Percentiles rank a stretch among this genome's conserved stretches.
Evolutionary conservation across 441 rosid species (phyloP).

Genomic region (Raphanus hybrid): DNA sequence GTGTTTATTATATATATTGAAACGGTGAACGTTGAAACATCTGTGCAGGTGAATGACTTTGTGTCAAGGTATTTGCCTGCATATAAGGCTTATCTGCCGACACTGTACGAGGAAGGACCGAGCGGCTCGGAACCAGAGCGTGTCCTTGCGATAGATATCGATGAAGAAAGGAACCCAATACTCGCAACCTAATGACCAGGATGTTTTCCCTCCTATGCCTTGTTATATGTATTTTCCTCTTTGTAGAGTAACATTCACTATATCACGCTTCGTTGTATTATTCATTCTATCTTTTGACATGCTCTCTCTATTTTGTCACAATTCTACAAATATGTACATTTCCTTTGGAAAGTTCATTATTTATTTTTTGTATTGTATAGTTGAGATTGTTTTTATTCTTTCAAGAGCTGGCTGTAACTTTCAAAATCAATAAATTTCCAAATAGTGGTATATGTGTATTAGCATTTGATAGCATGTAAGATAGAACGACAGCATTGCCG

Average conservation of each 20-base stretch:
- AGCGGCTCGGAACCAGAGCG: slow-evolving; percentile 71
- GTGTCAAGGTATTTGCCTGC: slow-evolving; percentile 93
- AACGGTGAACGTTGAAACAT: not conserved
- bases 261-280: not conserved
- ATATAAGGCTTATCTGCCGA: slow-evolving; percentile 85
- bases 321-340: too few species aligned
- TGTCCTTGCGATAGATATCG: slow-evolving; percentile 72
- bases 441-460: too few species aligned
- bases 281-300: not conserved
- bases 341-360: too few species aligned
- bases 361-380: too few species aligned
- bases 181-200: slow-evolving; percentile 40
- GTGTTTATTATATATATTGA: not conserved
- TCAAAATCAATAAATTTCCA: too few species aligned
- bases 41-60: slow-evolving; percentile 75
- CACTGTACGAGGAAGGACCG: slow-evolving; percentile 86
- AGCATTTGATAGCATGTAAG: too few species aligned
- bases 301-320: too few species aligned
- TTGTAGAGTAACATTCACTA: slow-evolving; percentile 20
- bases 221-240: slow-evolving; percentile 6
- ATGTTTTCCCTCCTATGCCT: not conserved
- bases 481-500: not conserved
- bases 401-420: too few species aligned
- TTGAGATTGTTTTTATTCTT: too few species aligned
- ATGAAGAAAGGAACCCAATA: slow-evolving; percentile 84